Percentiles rank a stretch among this genome's conserved stretches.
These are phyloP conservation scores for Naegleria fowleri DNA, from an alignment of 208 protist genomes.

Conservation along the genomic window DNA sequence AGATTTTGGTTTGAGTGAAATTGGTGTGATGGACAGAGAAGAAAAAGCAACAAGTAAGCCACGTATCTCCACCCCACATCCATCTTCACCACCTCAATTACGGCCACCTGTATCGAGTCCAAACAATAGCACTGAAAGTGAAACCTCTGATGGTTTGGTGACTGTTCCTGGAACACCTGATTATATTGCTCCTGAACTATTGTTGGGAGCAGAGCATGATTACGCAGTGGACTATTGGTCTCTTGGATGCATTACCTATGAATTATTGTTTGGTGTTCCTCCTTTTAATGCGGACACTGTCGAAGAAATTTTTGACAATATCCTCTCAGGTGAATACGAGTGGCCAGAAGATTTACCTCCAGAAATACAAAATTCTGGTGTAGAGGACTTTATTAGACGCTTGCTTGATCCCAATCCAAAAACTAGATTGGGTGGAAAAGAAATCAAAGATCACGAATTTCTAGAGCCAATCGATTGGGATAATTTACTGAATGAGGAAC, in stretches of 20 bases:
- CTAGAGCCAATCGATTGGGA: background rate
- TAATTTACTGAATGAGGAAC: background rate
- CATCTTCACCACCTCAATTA: background rate
- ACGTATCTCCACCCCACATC: background rate
- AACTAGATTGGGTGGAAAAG: background rate
- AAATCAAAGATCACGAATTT: background rate
- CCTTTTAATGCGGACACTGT: slow-evolving; percentile 69
- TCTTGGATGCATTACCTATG: slow-evolving; percentile 28
- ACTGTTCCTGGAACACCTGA: slow-evolving; percentile 59
- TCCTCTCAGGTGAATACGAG: background rate
- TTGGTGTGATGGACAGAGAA: slow-evolving; percentile 1
- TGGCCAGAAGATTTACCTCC: slow-evolving; percentile 29
- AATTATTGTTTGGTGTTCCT: slow-evolving; percentile 57
- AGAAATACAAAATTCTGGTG: background rate
- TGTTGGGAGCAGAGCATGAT: slow-evolving; percentile 19
- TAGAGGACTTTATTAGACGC: background rate
- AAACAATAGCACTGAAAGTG: background rate
- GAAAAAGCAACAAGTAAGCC: background rate
- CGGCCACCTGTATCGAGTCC: background rate
- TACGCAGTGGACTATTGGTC: slow-evolving; percentile 20
- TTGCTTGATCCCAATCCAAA: background rate
- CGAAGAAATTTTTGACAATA: slow-evolving; percentile 53
- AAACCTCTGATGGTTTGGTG: background rate
- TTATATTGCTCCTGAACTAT: slow-evolving; percentile 72
- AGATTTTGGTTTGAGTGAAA: slow-evolving; percentile 90